Evolutionary conservation across 208 protist species (phyloP), one percentile per base, ranked within the genome.

Genomic region (Leishmania arabica): DNA sequence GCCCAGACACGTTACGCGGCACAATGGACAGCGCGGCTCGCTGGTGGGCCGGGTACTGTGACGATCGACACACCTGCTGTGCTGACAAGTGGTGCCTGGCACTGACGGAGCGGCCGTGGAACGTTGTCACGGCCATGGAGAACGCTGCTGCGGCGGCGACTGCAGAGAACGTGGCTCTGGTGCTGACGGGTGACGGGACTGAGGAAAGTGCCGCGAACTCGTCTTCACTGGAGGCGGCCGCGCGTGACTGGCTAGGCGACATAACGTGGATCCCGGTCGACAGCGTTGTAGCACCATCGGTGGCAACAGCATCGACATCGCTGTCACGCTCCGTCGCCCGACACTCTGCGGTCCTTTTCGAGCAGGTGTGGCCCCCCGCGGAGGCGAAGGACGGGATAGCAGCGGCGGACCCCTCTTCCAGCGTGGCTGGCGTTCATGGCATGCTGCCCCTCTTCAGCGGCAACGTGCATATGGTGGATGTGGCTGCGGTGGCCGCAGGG

Each of bases 11-110:
- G 34, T 24, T 53, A 62, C n/a, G 31, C 37, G 53, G 75, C 60
- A 24, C 58, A n/a, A 51, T 75, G 71, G 54, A 79, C 58, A 81
- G 77, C 42, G 77, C 76, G 21, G 84, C 78, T 40, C 80, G 84
- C 24, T 92, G 85, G 83, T 92, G 86, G 73, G 76, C 75, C 11
- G 86, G 72, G 31, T 88, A 88, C 77, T 85, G 83, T 64, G 89
- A 92, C 47, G 80, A 84, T 8, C 76, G 70, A 42, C 72, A 76
- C n/a, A 80, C 73, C 58, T 75, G 84, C 69, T 89, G 85, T 74
- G 69, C 75, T 24, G 86, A 92, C 47, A 86, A 88, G 79, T 92
- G 89, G 89, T 86, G 83, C 66, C 13, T 88, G n/a, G 78, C 79
- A 7, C 56, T 66, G 24, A 82, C 84, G 45, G 37, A 79, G 62